phyloP scores from a whole-genome alignment of 495 filamentous ascomycete species.

The Chaetomium cochliodes region DNA sequence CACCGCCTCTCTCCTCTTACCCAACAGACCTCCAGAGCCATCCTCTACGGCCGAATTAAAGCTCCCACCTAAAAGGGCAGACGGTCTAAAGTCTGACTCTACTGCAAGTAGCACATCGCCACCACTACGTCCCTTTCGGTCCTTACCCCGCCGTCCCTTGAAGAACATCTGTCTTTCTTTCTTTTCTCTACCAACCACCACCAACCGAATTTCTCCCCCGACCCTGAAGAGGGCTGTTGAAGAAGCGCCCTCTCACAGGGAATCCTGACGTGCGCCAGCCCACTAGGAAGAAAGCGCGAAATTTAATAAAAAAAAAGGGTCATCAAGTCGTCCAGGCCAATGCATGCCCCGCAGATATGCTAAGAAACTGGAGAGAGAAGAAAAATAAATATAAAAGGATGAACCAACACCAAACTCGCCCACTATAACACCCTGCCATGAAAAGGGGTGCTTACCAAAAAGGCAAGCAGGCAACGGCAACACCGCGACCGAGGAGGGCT shows the following conservation, averaged over 20 bases:
- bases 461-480: neutral
- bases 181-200: slow-evolving; percentile 8
- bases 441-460: neutral
- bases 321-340: slow-evolving; percentile 13
- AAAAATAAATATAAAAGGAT: neutral
- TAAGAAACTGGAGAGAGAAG: neutral
- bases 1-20: neutral
- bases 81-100: neutral
- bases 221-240: too few species aligned
- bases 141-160: neutral
- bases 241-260: neutral
- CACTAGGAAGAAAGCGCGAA: neutral
- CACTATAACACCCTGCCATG: neutral
- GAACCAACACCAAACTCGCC: neutral
- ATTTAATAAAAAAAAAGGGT: slow-evolving; percentile 13
- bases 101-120: neutral
- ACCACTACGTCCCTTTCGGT: neutral
- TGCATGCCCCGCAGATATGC: slow-evolving; percentile 10
- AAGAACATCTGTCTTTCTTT: neutral
- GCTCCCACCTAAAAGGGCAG: neutral
- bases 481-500: too few species aligned
- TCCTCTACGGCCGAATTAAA: neutral
- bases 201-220: neutral
- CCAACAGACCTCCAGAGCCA: neutral
- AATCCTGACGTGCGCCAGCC: neutral